A percentile compares a stretch with the other conserved stretches of the same genome.
Evolutionary conservation across 2,329 filamentous ascomycete genomes (phyloP).

Genomic region (Sarocladium kiliense): DNA sequence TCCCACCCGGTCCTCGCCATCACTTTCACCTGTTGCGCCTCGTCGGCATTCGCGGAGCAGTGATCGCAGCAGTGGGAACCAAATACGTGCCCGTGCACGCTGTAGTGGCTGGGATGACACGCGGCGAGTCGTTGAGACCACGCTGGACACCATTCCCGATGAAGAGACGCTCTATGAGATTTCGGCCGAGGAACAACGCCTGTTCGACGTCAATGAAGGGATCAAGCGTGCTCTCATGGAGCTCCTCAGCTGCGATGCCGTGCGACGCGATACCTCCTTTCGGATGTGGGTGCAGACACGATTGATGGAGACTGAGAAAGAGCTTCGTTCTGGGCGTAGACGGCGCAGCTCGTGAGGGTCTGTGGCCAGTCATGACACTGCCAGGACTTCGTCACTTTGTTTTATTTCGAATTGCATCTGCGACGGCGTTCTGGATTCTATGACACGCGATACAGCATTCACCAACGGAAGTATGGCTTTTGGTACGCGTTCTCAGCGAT

Average conservation of each 20-base stretch:
- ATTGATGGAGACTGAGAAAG: constrained; percentile 56
- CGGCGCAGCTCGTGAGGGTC: constrained; percentile 24
- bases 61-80: constrained; percentile 24
- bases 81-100: constrained; percentile 22
- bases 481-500: background rate
- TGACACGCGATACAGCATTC: background rate
- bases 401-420: background rate
- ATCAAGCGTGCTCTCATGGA: constrained; percentile 58
- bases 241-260: constrained; percentile 54
- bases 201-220: constrained; percentile 53
- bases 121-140: constrained; percentile 16
- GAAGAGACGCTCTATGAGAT: constrained; percentile 44
- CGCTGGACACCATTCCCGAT: constrained; percentile 38
- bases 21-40: constrained; percentile 37
- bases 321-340: constrained; percentile 48
- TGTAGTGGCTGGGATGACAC: constrained; percentile 28
- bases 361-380: background rate
- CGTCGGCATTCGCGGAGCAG: constrained; percentile 32
- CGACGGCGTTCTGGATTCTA: background rate
- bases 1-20: constrained; percentile 45
- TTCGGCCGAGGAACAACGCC: constrained; percentile 46
- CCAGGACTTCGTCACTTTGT: background rate
- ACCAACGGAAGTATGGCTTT: background rate
- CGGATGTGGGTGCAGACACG: constrained; percentile 55
- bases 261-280: constrained; percentile 44